Evolutionary conservation across 2,329 filamentous ascomycete genomes (phyloP).

Genomic region (Nothophoma quercina): DNA sequence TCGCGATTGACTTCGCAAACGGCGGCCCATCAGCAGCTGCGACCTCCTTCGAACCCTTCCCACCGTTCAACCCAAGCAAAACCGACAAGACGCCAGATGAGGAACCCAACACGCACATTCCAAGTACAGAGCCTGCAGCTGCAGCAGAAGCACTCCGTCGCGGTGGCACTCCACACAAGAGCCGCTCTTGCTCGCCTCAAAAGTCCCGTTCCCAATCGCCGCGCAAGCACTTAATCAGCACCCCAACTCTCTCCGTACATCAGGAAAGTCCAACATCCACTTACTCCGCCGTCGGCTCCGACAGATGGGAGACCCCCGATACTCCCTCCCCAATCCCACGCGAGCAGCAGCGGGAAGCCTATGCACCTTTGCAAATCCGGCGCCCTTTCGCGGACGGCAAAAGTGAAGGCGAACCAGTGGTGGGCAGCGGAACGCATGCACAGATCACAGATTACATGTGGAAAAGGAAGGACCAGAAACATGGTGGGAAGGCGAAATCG

Average conservation of each 20-base stretch:
- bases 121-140: conserved; percentile 1
- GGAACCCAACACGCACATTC: not conserved
- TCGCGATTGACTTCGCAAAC: conserved; percentile 8
- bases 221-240: not conserved
- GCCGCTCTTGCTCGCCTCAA: conserved; percentile 1
- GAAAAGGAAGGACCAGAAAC: not conserved
- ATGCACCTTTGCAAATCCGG: conserved; percentile 21
- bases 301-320: conserved; percentile 20
- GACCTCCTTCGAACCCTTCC: conserved; percentile 9
- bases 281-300: not conserved
- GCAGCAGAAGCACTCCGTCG: not conserved
- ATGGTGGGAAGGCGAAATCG: not conserved
- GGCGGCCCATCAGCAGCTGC: conserved; percentile 1
- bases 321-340: conserved; percentile 32
- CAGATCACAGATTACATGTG: conserved; percentile 13
- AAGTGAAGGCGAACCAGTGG: not conserved
- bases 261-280: conserved; percentile 5
- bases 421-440: not conserved
- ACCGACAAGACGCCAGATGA: not conserved
- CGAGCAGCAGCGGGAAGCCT: conserved; percentile 24
- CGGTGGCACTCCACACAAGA: conserved; percentile 15
- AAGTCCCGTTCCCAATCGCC: not conserved
- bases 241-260: conserved; percentile 5
- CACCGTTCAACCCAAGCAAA: not conserved
- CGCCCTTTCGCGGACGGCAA: not conserved